phyloP scores from a whole-genome alignment of 208 protist genomes.

The Trypanosoma cruzi region DNA sequence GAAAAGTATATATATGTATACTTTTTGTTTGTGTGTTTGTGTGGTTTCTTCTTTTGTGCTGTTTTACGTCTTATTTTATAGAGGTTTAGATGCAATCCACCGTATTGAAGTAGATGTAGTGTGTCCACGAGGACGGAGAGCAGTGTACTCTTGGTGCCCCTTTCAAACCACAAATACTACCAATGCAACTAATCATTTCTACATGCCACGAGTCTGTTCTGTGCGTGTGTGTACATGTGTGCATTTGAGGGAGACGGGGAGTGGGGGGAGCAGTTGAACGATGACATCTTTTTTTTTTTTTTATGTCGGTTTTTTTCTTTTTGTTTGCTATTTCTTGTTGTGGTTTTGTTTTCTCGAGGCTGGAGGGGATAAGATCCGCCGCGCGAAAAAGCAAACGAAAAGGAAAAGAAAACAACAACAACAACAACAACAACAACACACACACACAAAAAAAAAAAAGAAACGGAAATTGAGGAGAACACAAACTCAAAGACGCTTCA shows the following conservation, averaged over 20 bases:
- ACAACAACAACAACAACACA: background rate
- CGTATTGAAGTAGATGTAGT: background rate
- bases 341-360: too few relatives aligned
- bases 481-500: background rate
- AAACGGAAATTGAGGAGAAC: background rate
- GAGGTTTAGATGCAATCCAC: background rate
- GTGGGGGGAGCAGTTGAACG: background rate
- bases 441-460: background rate
- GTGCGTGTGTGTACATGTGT: background rate
- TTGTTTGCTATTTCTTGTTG: background rate
- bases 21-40: conserved; percentile 1
- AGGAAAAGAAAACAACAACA: too few relatives aligned
- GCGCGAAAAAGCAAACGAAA: background rate
- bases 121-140: background rate
- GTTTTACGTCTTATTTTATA: conserved; percentile 11
- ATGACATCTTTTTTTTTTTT: conserved; percentile 27
- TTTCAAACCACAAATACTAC: background rate
- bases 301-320: background rate
- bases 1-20: background rate
- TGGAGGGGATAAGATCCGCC: background rate
- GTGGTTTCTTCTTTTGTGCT: background rate
- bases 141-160: too few relatives aligned
- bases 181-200: background rate
- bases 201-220: background rate
- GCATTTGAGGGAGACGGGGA: background rate